phyloP scores from a whole-genome alignment of 2,329 filamentous ascomycete species.

The Cercospora citrullina region DNA sequence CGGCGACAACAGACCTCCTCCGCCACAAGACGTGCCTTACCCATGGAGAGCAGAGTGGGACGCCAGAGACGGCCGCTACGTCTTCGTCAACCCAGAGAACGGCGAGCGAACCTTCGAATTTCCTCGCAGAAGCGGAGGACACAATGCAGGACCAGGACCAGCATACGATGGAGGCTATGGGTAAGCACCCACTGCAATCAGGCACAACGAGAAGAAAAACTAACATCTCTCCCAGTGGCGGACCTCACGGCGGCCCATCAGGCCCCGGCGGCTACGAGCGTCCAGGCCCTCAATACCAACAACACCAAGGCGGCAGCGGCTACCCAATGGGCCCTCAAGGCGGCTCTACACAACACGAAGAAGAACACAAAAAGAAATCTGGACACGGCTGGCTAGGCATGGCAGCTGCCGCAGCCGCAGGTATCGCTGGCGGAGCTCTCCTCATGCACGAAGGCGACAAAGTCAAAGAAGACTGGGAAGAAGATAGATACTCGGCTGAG shows the following conservation, averaged over 20 bases:
- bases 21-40: slow-evolving; percentile 40
- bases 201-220: neutral
- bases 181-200: neutral
- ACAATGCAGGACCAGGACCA: slow-evolving; percentile 4
- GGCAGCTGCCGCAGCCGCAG: slow-evolving; percentile 44
- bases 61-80: slow-evolving; percentile 43
- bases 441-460: slow-evolving; percentile 50
- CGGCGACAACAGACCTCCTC: slow-evolving; percentile 15
- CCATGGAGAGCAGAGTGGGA: slow-evolving; percentile 52
- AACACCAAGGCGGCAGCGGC: slow-evolving; percentile 14
- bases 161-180: slow-evolving; percentile 29
- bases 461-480: slow-evolving; percentile 36
- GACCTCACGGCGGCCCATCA: slow-evolving; percentile 27
- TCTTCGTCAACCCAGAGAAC: slow-evolving; percentile 51
- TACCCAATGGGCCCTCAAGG: slow-evolving; percentile 23
- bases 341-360: slow-evolving; percentile 15
- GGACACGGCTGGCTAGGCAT: slow-evolving; percentile 40
- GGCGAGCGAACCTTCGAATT: slow-evolving; percentile 46
- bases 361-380: slow-evolving; percentile 36
- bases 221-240: slow-evolving; percentile 19
- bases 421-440: slow-evolving; percentile 47
- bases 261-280: slow-evolving; percentile 19
- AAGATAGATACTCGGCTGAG: slow-evolving; percentile 17
- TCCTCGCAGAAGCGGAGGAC: slow-evolving; percentile 33
- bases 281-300: slow-evolving; percentile 18